Evolutionary conservation across 106 monocot species (phyloP).

Genomic region (Narthecium ossifragum): DNA sequence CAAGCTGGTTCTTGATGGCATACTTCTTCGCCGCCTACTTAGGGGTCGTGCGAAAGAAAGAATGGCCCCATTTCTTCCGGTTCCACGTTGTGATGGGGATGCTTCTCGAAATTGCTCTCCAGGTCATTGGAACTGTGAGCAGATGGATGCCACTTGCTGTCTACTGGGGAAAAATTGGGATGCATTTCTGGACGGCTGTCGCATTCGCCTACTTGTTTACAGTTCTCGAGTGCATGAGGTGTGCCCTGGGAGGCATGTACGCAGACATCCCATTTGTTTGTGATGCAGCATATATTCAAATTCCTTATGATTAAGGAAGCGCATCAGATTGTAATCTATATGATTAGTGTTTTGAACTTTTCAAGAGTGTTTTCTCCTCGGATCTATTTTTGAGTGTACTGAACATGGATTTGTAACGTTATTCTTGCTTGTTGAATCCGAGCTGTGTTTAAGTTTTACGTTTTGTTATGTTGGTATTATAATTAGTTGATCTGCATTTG

Average conservation of each 20-base stretch:
- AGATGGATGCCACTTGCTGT: conserved; percentile 61
- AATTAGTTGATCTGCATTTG: no score
- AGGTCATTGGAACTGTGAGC: conserved; percentile 58
- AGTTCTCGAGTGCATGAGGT: conserved; percentile 64
- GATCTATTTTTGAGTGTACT: no score
- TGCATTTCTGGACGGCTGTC: conserved; percentile 71
- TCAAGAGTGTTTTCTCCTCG: no score
- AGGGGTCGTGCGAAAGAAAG: conserved; percentile 60
- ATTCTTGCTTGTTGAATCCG: no score
- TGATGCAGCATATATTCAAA: conserved; percentile 78
- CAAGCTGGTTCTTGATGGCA: conserved; percentile 75
- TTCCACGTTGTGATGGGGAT: conserved; percentile 80
- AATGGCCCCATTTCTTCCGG: conserved; percentile 78
- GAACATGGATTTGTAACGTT: no score
- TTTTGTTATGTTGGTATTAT: no score
- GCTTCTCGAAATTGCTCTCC: conserved; percentile 65
- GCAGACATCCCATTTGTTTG: conserved; percentile 66
- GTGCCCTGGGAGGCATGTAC: conserved; percentile 57
- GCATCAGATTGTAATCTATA: no score
- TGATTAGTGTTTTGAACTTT: no score
- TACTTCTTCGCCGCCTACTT: conserved; percentile 69
- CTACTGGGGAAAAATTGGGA: conserved; percentile 74
- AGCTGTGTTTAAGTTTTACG: no score
- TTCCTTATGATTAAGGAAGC: conserved; percentile 55
- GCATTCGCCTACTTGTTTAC: conserved; percentile 69